Evolutionary conservation across 768 basidiomycete species (phyloP), one percentile per base, ranked within the genome.

Genomic region (Scleroderma bovista): DNA sequence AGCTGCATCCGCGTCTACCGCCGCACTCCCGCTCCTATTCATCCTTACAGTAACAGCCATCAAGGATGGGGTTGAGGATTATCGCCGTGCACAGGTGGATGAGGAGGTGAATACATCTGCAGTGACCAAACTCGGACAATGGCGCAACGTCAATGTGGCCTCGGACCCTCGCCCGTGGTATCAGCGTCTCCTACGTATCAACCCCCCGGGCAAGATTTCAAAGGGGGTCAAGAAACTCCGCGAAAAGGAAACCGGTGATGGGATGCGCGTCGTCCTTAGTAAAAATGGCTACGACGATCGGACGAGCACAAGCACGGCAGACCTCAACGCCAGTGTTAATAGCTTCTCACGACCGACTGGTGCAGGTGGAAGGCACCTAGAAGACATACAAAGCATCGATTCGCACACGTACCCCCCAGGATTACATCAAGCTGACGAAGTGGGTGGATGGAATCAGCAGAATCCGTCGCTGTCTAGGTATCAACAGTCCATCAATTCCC

Each of bases 1-100:
- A 44, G 90, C 93, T 0, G 81, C 90, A 2, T 78, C 87, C 2
- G 86, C 91, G 1, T 77, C 85, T 39, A 81, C 91, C 51, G 81
- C 92, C 3, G 86, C 88, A 58, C 69, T 97, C 4, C 95, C 95
- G 0, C 76, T 97, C 7, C 71, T 88, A 34, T 90, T 94, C 69
- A 95, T 98, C 56, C 66, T 99, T 36, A 64, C 73, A 24, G 86
- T 95, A 44, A 97, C 95, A 15, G 94, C 87, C 3, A 79, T 96
- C 73, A 99, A 97, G 69, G 95, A 99, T 64, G 95, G 86, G 7
- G 73, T 97, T 31, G 95, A 98, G 70, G 95, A 99, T 69, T 94
- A 91, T 64, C 83, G 94, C n/a, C 84, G 95, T 45, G 87, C 86
- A 10, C 59, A 69, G 9, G 75, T 94, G 36, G 95, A 99, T 64